Evolutionary conservation across 1,284 basidiomycete species (phyloP), one percentile per base, ranked within the genome.

Genomic region (Gomphus bonarii): DNA sequence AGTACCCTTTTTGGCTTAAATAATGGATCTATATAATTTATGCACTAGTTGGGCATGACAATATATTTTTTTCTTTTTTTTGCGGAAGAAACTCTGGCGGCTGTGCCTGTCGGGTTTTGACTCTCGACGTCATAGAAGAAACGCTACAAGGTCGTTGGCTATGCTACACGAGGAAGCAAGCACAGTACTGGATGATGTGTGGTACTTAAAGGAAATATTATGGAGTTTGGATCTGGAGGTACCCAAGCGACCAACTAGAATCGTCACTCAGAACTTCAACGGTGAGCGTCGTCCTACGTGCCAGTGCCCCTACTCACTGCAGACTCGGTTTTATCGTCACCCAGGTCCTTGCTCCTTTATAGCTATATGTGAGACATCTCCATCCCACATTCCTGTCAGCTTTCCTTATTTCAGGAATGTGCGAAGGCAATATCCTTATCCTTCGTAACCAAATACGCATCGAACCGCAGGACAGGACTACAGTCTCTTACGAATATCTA

Each of bases 201-300:
- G 90, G 90, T 79, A 82, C 63, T 78, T 92, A 65, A 92, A 92
- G 68, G 68, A 76, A 38, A 82, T 91, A 55, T 73, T 73, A 18
- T 55, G 70, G 70, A 12, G 64, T 64, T 49, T 67, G 1, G 67
- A 69, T 8, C 63, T 67, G 11, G 68, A 73, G 20, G 57, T 62
- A 3, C 67, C 66, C 30, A 69, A 72, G 20, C 67, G 67, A 11
- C 63, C 73, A 5, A 67, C 72, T 64, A 82, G 82, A 66, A 84
- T 93, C 60, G 81, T 93, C 50, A 90, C 85, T 0, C 91, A 93
- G 73, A 88, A 91, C 65, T 82, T 80, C 65, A 88, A 89, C 63
- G 85, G 85, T 84, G 82, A 56, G 61, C 33, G 20, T 22, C 55
- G 43, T 52, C 18, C 57, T 22, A 14, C 22, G 16, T 38, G 20